Percentiles rank a stretch among this genome's conserved stretches.
Evolutionary conservation across 352 stramenopile genomes (phyloP).

Genomic region (Halophytophthora polymorphica): DNA sequence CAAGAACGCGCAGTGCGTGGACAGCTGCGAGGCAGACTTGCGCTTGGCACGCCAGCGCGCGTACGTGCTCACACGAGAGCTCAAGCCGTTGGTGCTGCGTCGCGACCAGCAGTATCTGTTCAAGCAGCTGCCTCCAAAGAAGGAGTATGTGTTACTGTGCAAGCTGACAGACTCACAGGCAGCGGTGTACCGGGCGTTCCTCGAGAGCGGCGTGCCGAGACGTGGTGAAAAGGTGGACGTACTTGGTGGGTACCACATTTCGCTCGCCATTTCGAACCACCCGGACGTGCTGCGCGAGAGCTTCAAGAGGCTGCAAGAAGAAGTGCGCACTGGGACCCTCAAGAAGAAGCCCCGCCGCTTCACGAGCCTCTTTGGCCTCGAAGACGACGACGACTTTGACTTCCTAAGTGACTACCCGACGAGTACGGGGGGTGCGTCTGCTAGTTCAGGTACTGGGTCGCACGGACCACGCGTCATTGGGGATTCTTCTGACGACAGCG

Average conservation of each 20-base stretch:
- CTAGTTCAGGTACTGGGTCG: slow-evolving; percentile 1
- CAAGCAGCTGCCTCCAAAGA: slow-evolving; percentile 81
- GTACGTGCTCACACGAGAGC: slow-evolving; percentile 77
- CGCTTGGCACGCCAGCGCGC: slow-evolving; percentile 66
- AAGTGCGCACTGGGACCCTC: slow-evolving; percentile 33
- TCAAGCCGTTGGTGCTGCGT: slow-evolving; percentile 81
- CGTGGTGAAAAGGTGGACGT: slow-evolving; percentile 64
- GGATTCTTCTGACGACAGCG: slow-evolving; percentile 29
- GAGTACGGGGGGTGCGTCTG: background rate
- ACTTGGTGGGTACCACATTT: slow-evolving; percentile 84
- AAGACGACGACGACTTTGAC: slow-evolving; percentile 60
- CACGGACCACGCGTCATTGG: slow-evolving; percentile 5
- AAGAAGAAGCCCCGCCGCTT: slow-evolving; percentile 27
- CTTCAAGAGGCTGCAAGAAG: slow-evolving; percentile 60
- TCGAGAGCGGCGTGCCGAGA: slow-evolving; percentile 58
- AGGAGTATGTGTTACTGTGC: slow-evolving; percentile 86
- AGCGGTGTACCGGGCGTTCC: slow-evolving; percentile 70
- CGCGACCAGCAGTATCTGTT: slow-evolving; percentile 86
- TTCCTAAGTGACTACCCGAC: slow-evolving; percentile 28
- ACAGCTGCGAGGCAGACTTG: slow-evolving; percentile 72
- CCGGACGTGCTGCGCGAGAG: slow-evolving; percentile 79
- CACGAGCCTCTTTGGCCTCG: slow-evolving; percentile 31
- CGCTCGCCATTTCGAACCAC: slow-evolving; percentile 86
- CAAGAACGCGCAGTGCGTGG: slow-evolving; percentile 80
- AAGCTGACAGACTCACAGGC: slow-evolving; percentile 77